phyloP scores from a whole-genome alignment of 148 eudicot genomes.

The Camellia japonica region DNA sequence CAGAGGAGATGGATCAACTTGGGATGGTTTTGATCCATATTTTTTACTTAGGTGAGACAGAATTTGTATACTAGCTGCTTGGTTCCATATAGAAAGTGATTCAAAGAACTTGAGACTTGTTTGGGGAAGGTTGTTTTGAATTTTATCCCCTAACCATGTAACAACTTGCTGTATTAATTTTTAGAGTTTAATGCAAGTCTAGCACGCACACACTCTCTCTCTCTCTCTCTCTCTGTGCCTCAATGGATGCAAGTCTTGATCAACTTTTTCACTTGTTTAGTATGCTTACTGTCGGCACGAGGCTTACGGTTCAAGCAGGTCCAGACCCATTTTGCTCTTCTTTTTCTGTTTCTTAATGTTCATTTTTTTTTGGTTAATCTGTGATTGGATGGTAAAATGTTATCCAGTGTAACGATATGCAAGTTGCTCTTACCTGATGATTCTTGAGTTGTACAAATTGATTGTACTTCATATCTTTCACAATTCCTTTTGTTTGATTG shows the following conservation, averaged over 20 bases:
- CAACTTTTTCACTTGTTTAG: slow-evolving; percentile 40
- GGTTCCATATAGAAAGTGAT: slow-evolving; percentile 1
- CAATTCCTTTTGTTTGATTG: too few relatives aligned
- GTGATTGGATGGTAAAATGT: not conserved
- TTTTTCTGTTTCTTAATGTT: not conserved
- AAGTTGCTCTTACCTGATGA: not conserved
- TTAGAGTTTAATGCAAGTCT: not conserved
- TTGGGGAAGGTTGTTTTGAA: not conserved
- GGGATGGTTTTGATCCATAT: slow-evolving; percentile 83
- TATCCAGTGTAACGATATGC: not conserved
- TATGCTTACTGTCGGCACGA: not conserved
- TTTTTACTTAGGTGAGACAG: slow-evolving; percentile 53
- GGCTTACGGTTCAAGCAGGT: not conserved
- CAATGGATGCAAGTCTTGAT: slow-evolving; percentile 23
- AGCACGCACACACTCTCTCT: not conserved
- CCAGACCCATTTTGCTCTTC: slow-evolving; percentile 26
- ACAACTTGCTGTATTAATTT: not conserved
- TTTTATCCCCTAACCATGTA: slow-evolving; percentile 1
- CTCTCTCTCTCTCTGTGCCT: not conserved
- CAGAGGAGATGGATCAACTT: slow-evolving; percentile 27
- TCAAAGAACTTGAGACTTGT: not conserved
- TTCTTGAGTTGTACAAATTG: not conserved
- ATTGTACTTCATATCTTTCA: too few relatives aligned
- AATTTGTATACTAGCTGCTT: slow-evolving; percentile 6
- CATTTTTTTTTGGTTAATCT: not conserved